Evolutionary conservation across 2,329 filamentous ascomycete species (phyloP).

Genomic region (Lecanicillium sp.): DNA sequence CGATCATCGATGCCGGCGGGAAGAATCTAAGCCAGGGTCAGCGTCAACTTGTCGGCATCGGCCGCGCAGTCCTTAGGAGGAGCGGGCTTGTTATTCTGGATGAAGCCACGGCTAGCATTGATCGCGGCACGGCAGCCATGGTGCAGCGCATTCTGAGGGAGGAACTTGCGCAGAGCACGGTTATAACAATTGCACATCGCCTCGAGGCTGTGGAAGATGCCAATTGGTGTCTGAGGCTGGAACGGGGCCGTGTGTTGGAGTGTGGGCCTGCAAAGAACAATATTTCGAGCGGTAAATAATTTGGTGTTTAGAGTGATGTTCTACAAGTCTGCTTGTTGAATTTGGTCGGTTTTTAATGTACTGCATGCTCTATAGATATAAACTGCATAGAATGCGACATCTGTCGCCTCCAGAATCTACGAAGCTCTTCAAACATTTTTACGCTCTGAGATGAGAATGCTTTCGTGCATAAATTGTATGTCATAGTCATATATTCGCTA

Average conservation of each 20-base stretch:
- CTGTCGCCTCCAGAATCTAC: no score
- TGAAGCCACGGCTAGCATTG: constrained; percentile 58
- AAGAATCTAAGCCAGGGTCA: constrained; percentile 57
- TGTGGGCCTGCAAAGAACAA: constrained; percentile 31
- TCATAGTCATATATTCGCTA: neutral
- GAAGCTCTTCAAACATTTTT: no score
- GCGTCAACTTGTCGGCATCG: constrained; percentile 54
- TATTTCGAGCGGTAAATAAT: neutral
- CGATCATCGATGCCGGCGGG: constrained; percentile 50
- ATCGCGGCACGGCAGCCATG: constrained; percentile 47
- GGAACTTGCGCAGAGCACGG: constrained; percentile 48
- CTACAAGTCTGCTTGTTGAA: neutral
- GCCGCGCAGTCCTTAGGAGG: constrained; percentile 49
- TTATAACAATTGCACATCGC: constrained; percentile 60
- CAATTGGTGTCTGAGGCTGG: constrained; percentile 45
- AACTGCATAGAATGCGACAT: neutral
- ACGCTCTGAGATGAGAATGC: no score
- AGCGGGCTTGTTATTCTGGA: constrained; percentile 57
- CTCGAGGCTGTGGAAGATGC: constrained; percentile 55
- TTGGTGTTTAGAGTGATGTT: neutral
- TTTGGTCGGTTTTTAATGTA: constrained; percentile 1
- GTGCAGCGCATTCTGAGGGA: constrained; percentile 51
- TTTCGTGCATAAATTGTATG: no score
- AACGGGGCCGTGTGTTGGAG: constrained; percentile 42
- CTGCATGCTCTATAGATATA: neutral